Conservation (phyloP, 306 rosid genomes). For the Begonia loranthoides region DNA sequence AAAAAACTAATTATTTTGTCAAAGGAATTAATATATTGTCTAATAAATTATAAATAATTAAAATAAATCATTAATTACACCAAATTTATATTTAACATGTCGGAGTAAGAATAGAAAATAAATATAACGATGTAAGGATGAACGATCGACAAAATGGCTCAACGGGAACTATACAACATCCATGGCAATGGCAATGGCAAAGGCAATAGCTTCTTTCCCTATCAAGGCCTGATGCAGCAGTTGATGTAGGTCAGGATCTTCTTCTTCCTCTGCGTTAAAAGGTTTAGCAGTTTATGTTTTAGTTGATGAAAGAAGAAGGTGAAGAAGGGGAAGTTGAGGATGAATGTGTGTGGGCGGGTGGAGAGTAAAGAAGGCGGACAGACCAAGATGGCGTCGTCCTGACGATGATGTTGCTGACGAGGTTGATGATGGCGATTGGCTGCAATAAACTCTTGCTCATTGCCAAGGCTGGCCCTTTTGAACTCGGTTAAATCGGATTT, state of each 20-base stretch:
- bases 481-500: constrained; percentile 35
- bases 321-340: background rate
- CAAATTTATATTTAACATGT: too few species aligned
- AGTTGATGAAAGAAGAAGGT: background rate
- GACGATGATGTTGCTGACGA: constrained; percentile 9
- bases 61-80: too few species aligned
- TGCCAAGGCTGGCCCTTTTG: constrained; percentile 33
- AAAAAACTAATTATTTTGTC: too few species aligned
- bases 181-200: too few species aligned
- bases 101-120: too few species aligned
- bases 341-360: too few species aligned
- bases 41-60: too few species aligned
- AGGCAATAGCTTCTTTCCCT: constrained; percentile 2
- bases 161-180: too few species aligned
- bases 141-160: too few species aligned
- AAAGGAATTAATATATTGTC: too few species aligned
- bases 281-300: too few species aligned
- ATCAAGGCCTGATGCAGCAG: constrained; percentile 60
- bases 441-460: constrained; percentile 20
- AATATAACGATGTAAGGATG: too few species aligned
- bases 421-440: constrained; percentile 1
- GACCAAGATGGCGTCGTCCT: constrained; percentile 19
- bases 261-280: constrained; percentile 39
- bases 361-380: constrained; percentile 6
- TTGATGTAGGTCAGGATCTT: constrained; percentile 47